Percentiles rank a stretch among this genome's conserved stretches.
Conservation (phyloP, 108 stramenopile species). For the Mayamaea pseudoterrestris region DNA sequence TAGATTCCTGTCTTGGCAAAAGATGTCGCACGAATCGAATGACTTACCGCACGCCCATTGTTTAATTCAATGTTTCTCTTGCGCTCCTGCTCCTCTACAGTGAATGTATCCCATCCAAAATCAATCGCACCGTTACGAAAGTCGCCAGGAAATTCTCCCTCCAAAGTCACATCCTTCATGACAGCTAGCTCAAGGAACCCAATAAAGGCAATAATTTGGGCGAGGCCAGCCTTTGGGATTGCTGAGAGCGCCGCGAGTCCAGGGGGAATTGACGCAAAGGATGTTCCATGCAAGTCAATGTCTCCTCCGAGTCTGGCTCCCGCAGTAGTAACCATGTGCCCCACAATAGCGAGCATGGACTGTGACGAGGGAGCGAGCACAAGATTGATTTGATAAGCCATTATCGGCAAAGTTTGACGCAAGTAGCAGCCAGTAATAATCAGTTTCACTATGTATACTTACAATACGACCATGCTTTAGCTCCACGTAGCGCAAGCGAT, state of each 20-base stretch:
- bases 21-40: too few species aligned
- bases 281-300: slow-evolving; percentile 26
- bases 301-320: slow-evolving; percentile 56
- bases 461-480: slow-evolving; percentile 48
- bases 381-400: too few species aligned
- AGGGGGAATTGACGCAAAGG: slow-evolving; percentile 46
- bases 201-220: slow-evolving; percentile 56
- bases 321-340: slow-evolving; percentile 23
- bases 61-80: slow-evolving; percentile 87
- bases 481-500: slow-evolving; percentile 39
- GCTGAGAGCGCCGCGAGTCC: slow-evolving; percentile 42
- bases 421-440: too few species aligned
- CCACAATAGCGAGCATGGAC: slow-evolving; percentile 32
- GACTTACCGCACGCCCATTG: slow-evolving; percentile 77
- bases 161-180: slow-evolving; percentile 34
- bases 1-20: too few species aligned
- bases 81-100: slow-evolving; percentile 37
- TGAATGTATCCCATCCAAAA: slow-evolving; percentile 66
- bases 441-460: too few species aligned
- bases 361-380: slow-evolving; percentile 10
- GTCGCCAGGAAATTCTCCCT: slow-evolving; percentile 46
- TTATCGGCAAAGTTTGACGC: too few species aligned
- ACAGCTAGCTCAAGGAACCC: slow-evolving; percentile 49
- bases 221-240: slow-evolving; percentile 45
- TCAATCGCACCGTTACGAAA: slow-evolving; percentile 69